Evolutionary conservation across 1,139 yeast species (phyloP), one percentile per base, ranked within the genome.

Genomic region (Yamadazyma friedrichii): DNA sequence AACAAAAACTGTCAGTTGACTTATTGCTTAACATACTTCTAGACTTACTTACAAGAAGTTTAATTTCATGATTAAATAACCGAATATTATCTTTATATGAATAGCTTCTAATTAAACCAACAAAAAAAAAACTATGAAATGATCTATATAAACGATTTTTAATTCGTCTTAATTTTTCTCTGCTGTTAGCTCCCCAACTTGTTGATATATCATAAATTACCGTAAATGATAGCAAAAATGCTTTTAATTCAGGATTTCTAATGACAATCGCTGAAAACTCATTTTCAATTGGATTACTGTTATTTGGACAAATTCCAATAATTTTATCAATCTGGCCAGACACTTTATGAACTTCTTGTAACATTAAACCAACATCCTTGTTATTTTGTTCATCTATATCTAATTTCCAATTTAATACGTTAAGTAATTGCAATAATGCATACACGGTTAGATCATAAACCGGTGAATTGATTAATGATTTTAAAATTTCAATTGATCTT

Each of bases 401-500:
- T 6, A 35, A 27, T 27, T 28, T 31, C 42, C 42, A 39, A 22
- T 35, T 16, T 10, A 39, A 26, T 11, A 35, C 39, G 28, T 39
- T 39, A 11, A 35, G 20, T n/a, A 35, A 15, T 25, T 39, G 39
- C 9, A 39, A 31, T 6, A 35, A 17, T 1, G 42, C 10, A 28
- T 15, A 39, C 8, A 31, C 26, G 3, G 31, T 22, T 15, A 39
- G 9, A 16, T 31, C 35, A 26, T 11, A 17, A 6, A 15, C 12
- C 9, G 17, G 13, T 3, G 3, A n/a, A 30, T 22, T 24, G 6
- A 29, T 26, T 4, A 39, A 28, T 2, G 15, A 9, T 30, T 25
- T 22, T 4, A 39, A 24, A 6, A 22, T 24, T 3, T 24, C 11
- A 2, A 25, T 11, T 9, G 20, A 31, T 2, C 12, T 9, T 2